Base-by-base conservation (phyloP, 2,329 filamentous ascomycete species). In the Sclerotinia glacialis region DNA sequence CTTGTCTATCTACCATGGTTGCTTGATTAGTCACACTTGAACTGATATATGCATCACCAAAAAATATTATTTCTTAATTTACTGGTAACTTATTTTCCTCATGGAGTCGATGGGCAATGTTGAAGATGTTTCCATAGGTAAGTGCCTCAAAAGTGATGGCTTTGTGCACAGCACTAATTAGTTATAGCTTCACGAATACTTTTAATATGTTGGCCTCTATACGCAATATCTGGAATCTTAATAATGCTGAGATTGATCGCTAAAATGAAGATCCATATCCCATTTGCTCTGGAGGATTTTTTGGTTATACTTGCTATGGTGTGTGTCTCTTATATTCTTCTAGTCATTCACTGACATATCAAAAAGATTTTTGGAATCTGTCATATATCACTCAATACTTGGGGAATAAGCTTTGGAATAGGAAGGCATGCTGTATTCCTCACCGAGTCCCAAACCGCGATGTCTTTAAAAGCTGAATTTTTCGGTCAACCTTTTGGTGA, bases 181-280 rank as follows among this genome's bases (percentile, higher is more conserved):
- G 31, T 49, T 47, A n/a, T 28, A 65, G 53, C 44, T 0, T 23
- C 53, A 4, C 8, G 44, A 26, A 16, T 65, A 28, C 53, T 65
- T n/a, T n/a, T 65, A 12, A 50, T 65, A 65, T 47, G 42, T n/a
- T 65, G 63, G 53, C 63, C 63, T 28, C 53, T 65, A 1, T 65
- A 65, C 26, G 63, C 44, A 14, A 42, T 65, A 3, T 65, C 63
- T n/a, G 63, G 44, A n/a, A 16, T 59, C 4, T 31, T 59, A 37
- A 58, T 65, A 58, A 42, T 65, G n/a, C 28, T 65, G 49, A 42
- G 63, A 26, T 59, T 65, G 18, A 28, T 59, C 9, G 63, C 63
- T 14, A 59, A 59, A 40, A 34, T 40, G 44, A 65, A 44, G 23
- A 42, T 49, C 26, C 53, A 59, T 50, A 53, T 47, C n/a, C 9